Evolutionary conservation across 2,329 filamentous ascomycete species (phyloP), one percentile per base, ranked within the genome.

Genomic region (Colletotrichum sp.): DNA sequence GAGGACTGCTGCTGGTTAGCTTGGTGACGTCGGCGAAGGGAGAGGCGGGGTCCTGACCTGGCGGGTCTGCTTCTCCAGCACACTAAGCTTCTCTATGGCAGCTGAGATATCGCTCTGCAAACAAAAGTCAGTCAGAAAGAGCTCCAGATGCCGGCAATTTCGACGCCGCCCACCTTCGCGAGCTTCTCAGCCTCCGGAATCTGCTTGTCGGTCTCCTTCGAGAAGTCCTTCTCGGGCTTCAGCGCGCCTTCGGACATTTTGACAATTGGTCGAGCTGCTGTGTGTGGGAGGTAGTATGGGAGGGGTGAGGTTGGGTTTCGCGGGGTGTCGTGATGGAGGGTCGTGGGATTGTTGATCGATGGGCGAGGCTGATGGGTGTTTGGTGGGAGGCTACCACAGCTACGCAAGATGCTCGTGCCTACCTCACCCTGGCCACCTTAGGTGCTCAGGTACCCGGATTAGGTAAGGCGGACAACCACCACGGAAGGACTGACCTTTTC

Each of bases 181-280:
- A 98, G 92, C 88, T 94, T 90, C 90, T 99, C 93, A 76, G 96
- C 95, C 87, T 98, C 96, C 66, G 95, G 95, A 80, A 99, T 93
- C 87, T 95, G 92, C 88, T 94, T 92, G 90, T 99, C 96, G 83
- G 95, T 95, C 87, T 99, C 96, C 89, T 98, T 98, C 84, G 95
- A 94, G 92, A 95, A 98, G 93, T 99, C 97, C 94, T 98, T 98
- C 90, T 99, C 97, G 83, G 96, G 95, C 92, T 98, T 98, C 86
- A 97, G 87, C 83, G 91, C 87, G 86, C 92, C 92, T 87, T 96
- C 95, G 82, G 96, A 94, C 96, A 98, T 98, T 84, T 80, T 90
- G 86, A 82, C 81, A 81, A 80, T 36, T 66, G 5, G 12, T 16
- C 13, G 16, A 12, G 19, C 15, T 69, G 52, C 8, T 55, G 4